Evolutionary conservation across 495 filamentous ascomycete genomes (phyloP).

Genomic region (Lophiotrema nucula): DNA sequence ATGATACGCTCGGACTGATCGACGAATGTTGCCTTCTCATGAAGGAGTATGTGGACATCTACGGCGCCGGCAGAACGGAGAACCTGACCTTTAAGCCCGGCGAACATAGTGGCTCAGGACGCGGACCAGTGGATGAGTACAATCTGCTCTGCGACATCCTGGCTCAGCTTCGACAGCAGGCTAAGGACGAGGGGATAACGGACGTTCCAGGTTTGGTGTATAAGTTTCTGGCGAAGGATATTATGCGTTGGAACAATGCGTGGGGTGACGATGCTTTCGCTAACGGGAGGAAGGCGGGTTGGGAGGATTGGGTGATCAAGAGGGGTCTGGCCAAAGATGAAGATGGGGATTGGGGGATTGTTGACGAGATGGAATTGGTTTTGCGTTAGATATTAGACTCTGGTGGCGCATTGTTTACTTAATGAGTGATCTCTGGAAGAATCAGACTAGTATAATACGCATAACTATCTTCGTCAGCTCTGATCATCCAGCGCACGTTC

Average conservation of each 20-base stretch:
- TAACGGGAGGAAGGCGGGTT: neutral
- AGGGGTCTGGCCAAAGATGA: too few relatives aligned
- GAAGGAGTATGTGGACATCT: slow-evolving; percentile 16
- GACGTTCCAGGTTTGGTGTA: slow-evolving; percentile 6
- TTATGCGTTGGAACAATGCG: slow-evolving; percentile 20
- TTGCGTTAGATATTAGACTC: too few relatives aligned
- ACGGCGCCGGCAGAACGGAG: slow-evolving; percentile 3
- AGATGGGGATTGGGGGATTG: too few relatives aligned
- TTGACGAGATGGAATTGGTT: too few relatives aligned
- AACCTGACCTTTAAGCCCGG: slow-evolving; percentile 6
- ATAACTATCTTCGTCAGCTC: too few relatives aligned
- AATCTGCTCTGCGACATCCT: slow-evolving; percentile 10
- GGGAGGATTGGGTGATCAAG: neutral
- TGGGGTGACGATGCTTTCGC: slow-evolving; percentile 20
- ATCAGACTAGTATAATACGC: too few relatives aligned
- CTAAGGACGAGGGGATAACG: neutral
- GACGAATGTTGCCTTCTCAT: slow-evolving; percentile 14
- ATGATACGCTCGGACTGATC: slow-evolving; percentile 2
- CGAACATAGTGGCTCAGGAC: neutral
- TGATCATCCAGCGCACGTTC: too few relatives aligned
- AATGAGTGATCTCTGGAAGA: too few relatives aligned
- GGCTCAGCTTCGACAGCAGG: neutral
- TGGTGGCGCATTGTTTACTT: too few relatives aligned
- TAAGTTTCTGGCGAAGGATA: slow-evolving; percentile 23
- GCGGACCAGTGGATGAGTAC: slow-evolving; percentile 13